Base-by-base conservation (phyloP, 2,329 filamentous ascomycete genomes). In the Falciphora oryzae region DNA sequence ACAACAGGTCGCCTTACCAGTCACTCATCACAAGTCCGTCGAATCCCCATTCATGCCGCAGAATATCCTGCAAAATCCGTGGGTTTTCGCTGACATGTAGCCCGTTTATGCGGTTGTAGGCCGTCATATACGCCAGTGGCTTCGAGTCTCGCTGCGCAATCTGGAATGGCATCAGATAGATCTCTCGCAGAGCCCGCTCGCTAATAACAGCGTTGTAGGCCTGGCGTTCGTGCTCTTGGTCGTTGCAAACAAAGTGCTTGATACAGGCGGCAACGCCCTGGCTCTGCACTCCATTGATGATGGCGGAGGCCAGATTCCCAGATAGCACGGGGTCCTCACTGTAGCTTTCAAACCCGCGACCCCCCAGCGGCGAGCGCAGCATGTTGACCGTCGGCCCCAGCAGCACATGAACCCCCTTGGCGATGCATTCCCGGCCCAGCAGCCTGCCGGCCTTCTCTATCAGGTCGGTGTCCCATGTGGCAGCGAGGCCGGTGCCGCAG, bases 361-460 rank as follows among this genome's bases (percentile, higher is more conserved):
- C 77, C 22, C 76, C 76, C 8, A 79, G 70, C 1, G 76, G 77
- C 7, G 72, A 74, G 38, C 76, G 71, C 63, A 77, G 75, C 63
- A 77, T 77, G 69, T 75, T 79, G 66, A 79, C 76, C 0, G 78
- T 80, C 1, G 89, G 89, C 7, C 88, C 89, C 38, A 91, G 80
- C 70, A 88, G 83, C 16, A 90, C 81, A 71, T 91, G 87, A 25
- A 89, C 81, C 65, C 89, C 89, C 76, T 91, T 92, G 65, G 77
- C 84, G 66, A 81, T 82, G 70, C 87, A 84, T 72, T 92, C 89
- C 63, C 81, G 75, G 16, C 86, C 89, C 84, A 91, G 89, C 65
- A 85, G 83, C 66, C 82, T 76, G 57, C 89, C 89, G 38, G 87
- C 85, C 59, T 80, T 77, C 71, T 85, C 86, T 65, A 88, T 84